A percentile compares a stretch with the other conserved stretches of the same genome.
Conservation (phyloP, 2,329 filamentous ascomycete species). For the Pestalotiopsis fici region DNA sequence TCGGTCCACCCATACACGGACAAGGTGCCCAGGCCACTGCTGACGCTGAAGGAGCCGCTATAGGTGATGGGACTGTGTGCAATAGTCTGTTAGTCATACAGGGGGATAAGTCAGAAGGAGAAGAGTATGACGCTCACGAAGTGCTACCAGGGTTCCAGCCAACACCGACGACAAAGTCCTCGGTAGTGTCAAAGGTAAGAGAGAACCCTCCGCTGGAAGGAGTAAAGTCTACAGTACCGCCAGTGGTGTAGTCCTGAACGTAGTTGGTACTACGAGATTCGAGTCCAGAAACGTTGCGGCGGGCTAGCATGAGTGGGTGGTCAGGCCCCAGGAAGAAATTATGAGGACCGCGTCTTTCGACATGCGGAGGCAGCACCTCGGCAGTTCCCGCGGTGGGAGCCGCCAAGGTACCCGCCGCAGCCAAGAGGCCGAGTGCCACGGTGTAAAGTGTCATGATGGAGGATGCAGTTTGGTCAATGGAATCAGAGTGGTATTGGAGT, state of each 20-base stretch:
- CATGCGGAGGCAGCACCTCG: not conserved
- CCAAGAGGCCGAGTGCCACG: not conserved
- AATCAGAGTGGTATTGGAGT: not conserved
- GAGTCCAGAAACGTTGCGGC: not conserved
- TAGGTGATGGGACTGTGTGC: not conserved
- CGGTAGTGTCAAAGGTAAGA: not conserved
- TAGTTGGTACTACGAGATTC: not conserved
- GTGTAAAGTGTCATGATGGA: not conserved
- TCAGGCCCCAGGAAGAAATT: not conserved
- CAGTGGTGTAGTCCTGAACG: not conserved
- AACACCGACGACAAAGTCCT: not conserved
- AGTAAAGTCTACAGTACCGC: not conserved
- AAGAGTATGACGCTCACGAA: not conserved
- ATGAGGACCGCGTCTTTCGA: not conserved
- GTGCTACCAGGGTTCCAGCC: not conserved
- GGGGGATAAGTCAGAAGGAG: not conserved
- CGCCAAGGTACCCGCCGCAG: not conserved
- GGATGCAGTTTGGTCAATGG: not conserved
- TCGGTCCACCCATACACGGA: conserved; percentile 19
- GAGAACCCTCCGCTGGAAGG: not conserved
- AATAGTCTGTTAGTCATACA: not conserved
- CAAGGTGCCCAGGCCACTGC: not conserved
- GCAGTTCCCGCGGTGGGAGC: not conserved
- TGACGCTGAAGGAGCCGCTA: not conserved
- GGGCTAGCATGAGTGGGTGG: not conserved